phyloP scores from a whole-genome alignment of 2,329 filamentous ascomycete genomes.

The Cladosporium sphaerospermum region DNA sequence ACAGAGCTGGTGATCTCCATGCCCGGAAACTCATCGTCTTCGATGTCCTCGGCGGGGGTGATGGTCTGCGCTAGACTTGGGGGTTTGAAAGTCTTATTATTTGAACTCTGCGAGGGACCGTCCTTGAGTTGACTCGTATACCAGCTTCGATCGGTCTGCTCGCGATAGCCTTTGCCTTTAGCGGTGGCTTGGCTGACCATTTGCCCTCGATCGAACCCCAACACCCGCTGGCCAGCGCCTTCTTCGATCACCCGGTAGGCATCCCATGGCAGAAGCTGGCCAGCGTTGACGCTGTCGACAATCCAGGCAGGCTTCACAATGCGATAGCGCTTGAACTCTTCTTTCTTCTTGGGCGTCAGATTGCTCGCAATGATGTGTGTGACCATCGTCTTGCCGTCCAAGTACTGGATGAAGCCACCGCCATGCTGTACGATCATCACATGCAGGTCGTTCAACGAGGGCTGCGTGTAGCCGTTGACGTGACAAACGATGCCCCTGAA shows the following conservation, averaged over 20 bases:
- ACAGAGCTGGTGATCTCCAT: constrained; percentile 31
- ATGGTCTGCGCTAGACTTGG: constrained; percentile 21
- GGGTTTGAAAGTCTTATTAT: constrained; percentile 12
- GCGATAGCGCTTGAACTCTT: constrained; percentile 80
- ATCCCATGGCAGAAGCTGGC: constrained; percentile 77
- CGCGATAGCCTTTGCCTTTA: constrained; percentile 61
- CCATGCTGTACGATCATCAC: constrained; percentile 83
- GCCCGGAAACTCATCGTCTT: constrained; percentile 28
- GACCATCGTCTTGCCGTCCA: constrained; percentile 88
- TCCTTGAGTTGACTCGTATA: constrained; percentile 63
- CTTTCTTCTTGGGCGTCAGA: constrained; percentile 84
- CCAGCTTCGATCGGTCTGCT: constrained; percentile 77
- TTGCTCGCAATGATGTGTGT: constrained; percentile 93
- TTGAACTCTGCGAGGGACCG: background rate
- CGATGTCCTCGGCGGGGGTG: constrained; percentile 27
- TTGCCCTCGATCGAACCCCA: constrained; percentile 57
- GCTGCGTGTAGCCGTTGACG: constrained; percentile 94
- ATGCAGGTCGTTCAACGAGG: constrained; percentile 83
- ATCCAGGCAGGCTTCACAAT: constrained; percentile 96
- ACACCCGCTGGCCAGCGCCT: constrained; percentile 71
- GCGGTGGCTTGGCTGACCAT: constrained; percentile 61
- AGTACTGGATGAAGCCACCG: constrained; percentile 89
- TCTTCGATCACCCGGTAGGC: constrained; percentile 80
- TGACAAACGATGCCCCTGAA: constrained; percentile 89
- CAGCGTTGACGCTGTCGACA: constrained; percentile 77